phyloP scores from a whole-genome alignment of 129 eudicot species.

The Ambrosia trifida region DNA sequence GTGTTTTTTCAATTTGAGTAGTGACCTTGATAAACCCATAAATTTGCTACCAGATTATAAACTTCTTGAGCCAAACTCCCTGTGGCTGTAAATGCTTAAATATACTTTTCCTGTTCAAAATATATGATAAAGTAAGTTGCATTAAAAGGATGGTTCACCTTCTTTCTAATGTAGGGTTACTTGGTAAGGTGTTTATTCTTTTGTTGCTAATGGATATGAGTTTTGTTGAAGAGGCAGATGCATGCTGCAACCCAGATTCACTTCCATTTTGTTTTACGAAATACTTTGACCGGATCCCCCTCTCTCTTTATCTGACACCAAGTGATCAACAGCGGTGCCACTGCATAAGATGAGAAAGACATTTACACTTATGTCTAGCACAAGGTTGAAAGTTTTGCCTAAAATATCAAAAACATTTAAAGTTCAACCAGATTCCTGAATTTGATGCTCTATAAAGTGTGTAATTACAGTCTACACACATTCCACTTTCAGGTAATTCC shows the following conservation, averaged over 20 bases:
- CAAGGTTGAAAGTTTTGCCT: slow-evolving; percentile 3
- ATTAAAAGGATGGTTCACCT: slow-evolving; percentile 38
- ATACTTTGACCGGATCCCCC: slow-evolving; percentile 42
- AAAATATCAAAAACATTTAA: slow-evolving; percentile 16
- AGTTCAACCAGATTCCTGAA: background rate
- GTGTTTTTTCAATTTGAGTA: slow-evolving; percentile 37
- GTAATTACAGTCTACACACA: slow-evolving; percentile 5
- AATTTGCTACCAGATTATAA: slow-evolving; percentile 42
- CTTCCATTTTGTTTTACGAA: slow-evolving; percentile 41
- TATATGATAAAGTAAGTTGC: slow-evolving; percentile 9
- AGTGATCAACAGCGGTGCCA: slow-evolving; percentile 33
- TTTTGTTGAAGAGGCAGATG: slow-evolving; percentile 40
- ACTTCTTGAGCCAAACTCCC: slow-evolving; percentile 33
- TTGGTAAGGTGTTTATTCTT: slow-evolving; percentile 26
- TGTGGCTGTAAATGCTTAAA: slow-evolving; percentile 29
- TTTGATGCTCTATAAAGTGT: background rate
- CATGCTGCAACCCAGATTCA: slow-evolving; percentile 43
- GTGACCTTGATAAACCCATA: slow-evolving; percentile 36
- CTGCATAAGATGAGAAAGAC: slow-evolving; percentile 39
- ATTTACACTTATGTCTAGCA: slow-evolving; percentile 8
- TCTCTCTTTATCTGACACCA: slow-evolving; percentile 34
- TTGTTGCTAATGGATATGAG: slow-evolving; percentile 30
- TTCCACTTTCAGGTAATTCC: background rate
- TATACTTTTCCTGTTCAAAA: slow-evolving; percentile 15
- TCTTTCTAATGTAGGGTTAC: slow-evolving; percentile 39